A percentile compares a stretch with the other conserved stretches of the same genome.
Evolutionary conservation across 2,329 filamentous ascomycete species (phyloP).

Genomic region (Furcasterigmium sp.): DNA sequence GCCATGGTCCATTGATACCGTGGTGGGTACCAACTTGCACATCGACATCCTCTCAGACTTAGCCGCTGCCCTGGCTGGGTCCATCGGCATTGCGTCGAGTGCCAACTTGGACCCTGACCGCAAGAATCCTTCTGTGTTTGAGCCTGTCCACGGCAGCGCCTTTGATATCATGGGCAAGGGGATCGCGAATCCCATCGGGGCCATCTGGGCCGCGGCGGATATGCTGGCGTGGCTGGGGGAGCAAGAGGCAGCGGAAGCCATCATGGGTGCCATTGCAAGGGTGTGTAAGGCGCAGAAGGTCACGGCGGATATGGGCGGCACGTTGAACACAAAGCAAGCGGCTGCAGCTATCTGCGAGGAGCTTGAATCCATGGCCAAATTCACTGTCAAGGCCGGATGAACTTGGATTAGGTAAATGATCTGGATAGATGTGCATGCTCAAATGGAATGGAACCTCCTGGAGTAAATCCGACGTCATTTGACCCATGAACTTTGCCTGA

Average conservation of each 20-base stretch:
- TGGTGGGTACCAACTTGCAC: constrained; percentile 54
- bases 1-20: constrained; percentile 53
- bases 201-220: constrained; percentile 48
- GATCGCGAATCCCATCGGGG: constrained; percentile 47
- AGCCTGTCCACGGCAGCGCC: constrained; percentile 50
- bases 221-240: constrained; percentile 51
- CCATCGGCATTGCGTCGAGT: constrained; percentile 63
- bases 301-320: constrained; percentile 46
- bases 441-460: no score
- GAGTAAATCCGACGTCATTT: no score
- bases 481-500: no score
- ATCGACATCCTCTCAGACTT: constrained; percentile 64
- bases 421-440: no score
- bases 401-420: no score
- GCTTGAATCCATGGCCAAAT: no score
- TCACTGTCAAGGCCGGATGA: no score
- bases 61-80: constrained; percentile 61
- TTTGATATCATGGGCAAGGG: constrained; percentile 50
- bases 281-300: constrained; percentile 42
- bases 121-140: constrained; percentile 49
- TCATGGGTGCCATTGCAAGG: constrained; percentile 43
- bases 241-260: constrained; percentile 34
- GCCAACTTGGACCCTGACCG: constrained; percentile 55
- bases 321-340: constrained; percentile 12
- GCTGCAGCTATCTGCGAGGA: constrained; percentile 3